Conservation (phyloP, 1,284 basidiomycete species). For the Microbotryum intermedium region DNA sequence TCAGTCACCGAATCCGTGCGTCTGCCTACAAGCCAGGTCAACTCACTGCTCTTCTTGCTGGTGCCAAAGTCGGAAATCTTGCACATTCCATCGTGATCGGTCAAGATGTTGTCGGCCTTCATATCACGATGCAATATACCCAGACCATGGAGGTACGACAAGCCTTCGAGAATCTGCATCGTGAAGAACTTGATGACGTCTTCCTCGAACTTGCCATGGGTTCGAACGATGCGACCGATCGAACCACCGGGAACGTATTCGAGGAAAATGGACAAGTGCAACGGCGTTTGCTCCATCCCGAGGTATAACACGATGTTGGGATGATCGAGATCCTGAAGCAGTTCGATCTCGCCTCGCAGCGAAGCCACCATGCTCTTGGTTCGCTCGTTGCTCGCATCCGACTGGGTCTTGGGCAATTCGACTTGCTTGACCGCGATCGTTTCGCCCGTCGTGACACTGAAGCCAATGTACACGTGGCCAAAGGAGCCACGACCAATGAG, state of each 20-base stretch:
- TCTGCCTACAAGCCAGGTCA: constrained; percentile 16
- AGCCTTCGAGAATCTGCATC: constrained; percentile 78
- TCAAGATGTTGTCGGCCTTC: constrained; percentile 97
- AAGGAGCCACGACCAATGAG: constrained; percentile 95
- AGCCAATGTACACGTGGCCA: constrained; percentile 87
- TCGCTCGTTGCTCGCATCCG: constrained; percentile 77
- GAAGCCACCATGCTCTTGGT: constrained; percentile 83
- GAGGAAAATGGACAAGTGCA: constrained; percentile 93
- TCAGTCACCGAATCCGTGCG: not conserved
- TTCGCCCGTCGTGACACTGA: constrained; percentile 97
- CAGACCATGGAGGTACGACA: constrained; percentile 85
- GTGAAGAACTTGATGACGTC: constrained; percentile 89
- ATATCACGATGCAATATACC: constrained; percentile 94
- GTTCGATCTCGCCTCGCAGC: constrained; percentile 86
- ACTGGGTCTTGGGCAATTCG: constrained; percentile 80
- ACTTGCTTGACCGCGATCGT: constrained; percentile 99
- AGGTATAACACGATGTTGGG: constrained; percentile 96
- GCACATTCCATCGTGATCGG: constrained; percentile 84
- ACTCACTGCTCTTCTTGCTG: constrained; percentile 62
- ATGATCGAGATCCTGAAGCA: constrained; percentile 92
- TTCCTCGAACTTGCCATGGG: constrained; percentile 80
- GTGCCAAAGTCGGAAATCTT: constrained; percentile 99
- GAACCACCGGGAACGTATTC: constrained; percentile 98
- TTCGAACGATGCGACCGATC: constrained; percentile 81
- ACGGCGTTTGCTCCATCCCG: constrained; percentile 83